Base-by-base conservation (phyloP, 225 moss, liverwort and hornwort genomes). In the Pleurozium schreberi region DNA sequence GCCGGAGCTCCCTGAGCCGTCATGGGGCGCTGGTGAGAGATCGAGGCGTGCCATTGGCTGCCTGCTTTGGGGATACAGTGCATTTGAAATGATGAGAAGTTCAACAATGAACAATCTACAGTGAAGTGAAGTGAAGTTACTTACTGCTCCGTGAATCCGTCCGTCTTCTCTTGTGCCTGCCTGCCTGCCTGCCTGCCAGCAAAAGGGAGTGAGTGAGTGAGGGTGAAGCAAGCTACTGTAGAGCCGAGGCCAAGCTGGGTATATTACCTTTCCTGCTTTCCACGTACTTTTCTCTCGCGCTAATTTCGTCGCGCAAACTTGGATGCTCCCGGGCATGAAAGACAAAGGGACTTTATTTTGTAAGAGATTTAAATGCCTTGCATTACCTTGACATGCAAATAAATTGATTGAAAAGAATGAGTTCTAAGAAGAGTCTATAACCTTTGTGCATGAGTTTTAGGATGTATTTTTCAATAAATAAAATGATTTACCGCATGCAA, bases 11-110 rank as follows among this genome's bases (percentile, higher is more conserved):
- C 28, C 28, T 26, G 38, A 88, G 88, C 92, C 90, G 92, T 86
- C 92, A 90, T 84, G 90, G 75, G 52, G 87, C 79, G 87, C 85
- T 42, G 74, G 43, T 53, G 79, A 36, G 88, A 50, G 88, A 86
- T 83, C 79, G 70, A 86, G 43, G 83, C 79, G 30, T 38, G 2
- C 58, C 78, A 88, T 88, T 88, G 90, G 79, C 47, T 80, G 65
- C 63, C 66, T 43, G n/a, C 40, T 83, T 84, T 17, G 80, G 62
- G 89, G 77, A 18, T 40, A 59, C 88, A 88, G 86, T 79, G 17
- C 16, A 5, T 71, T 59, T 12, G 73, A 88, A 90, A 90, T 88
- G 86, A 88, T 92, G 86, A 88, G 88, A 82, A 88, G 82, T 40
- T 33, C 49, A 20, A 18, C 83, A 25, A 50, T n/a, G n/a, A n/a